Conservation (phyloP, 2,329 filamentous ascomycete species). For the Aureobasidium sp. region DNA sequence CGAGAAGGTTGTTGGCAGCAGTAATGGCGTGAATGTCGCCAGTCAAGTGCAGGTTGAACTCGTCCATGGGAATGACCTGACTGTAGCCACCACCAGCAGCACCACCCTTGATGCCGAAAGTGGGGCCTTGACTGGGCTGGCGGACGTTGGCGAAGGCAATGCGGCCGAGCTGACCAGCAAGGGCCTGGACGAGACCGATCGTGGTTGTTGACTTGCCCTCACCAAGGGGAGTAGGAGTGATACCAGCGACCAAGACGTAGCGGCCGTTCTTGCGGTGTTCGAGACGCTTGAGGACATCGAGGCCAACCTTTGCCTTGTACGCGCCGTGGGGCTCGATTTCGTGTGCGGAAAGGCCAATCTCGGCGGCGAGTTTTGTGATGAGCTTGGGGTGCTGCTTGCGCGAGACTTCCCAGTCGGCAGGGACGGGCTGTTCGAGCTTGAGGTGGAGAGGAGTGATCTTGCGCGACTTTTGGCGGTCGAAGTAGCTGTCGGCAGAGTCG, state of each 20-base stretch:
- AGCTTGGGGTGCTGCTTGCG: conserved; percentile 84
- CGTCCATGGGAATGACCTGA: conserved; percentile 99
- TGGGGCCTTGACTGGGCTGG: conserved; percentile 93
- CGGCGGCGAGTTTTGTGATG: conserved; percentile 73
- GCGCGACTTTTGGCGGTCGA: conserved; percentile 72
- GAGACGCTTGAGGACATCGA: conserved; percentile 71
- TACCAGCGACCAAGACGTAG: conserved; percentile 89
- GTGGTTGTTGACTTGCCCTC: conserved; percentile 99
- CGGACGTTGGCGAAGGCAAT: conserved; percentile 94
- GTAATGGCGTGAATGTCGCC: conserved; percentile 97
- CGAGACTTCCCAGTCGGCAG: conserved; percentile 93
- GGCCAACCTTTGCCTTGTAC: conserved; percentile 91
- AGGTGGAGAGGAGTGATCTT: conserved; percentile 75
- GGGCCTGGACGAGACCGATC: conserved; percentile 85
- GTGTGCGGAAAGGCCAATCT: conserved; percentile 78
- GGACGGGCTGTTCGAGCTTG: conserved; percentile 69
- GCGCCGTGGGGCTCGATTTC: conserved; percentile 93
- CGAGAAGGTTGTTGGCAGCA: conserved; percentile 92
- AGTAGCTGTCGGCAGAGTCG: conserved; percentile 70
- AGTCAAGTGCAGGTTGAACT: conserved; percentile 96
- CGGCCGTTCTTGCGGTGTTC: conserved; percentile 80
- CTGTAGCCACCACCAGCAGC: conserved; percentile 96
- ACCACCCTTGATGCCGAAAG: conserved; percentile 97
- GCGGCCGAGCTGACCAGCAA: conserved; percentile 79
- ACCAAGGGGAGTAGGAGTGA: conserved; percentile 90